phyloP scores from a whole-genome alignment of 1,284 basidiomycete genomes.

The Austroboletus olivaceoglutinosus region DNA sequence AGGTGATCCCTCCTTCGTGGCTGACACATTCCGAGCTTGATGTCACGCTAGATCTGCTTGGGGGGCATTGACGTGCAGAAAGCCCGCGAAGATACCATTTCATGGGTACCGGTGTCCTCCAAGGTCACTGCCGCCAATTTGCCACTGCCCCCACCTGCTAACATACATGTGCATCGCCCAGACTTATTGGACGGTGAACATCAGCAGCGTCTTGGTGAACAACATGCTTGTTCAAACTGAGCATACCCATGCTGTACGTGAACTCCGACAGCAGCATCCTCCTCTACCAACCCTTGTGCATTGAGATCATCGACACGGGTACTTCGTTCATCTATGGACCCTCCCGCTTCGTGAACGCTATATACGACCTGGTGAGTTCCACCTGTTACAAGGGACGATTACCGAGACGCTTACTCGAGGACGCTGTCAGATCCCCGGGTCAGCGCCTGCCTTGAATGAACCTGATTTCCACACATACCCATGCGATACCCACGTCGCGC shows the following conservation, averaged over 20 bases:
- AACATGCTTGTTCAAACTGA: constrained; percentile 15
- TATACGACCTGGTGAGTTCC: constrained; percentile 42
- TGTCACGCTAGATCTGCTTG: constrained; percentile 48
- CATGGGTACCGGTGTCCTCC: constrained; percentile 54
- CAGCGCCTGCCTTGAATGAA: constrained; percentile 40
- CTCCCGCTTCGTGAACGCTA: constrained; percentile 32
- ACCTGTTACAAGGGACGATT: neutral
- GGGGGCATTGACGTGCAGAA: constrained; percentile 57
- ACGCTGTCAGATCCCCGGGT: constrained; percentile 46
- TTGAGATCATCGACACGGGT: constrained; percentile 60
- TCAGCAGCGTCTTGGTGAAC: constrained; percentile 44
- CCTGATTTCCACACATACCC: constrained; percentile 51
- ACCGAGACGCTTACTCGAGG: neutral
- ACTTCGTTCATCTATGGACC: constrained; percentile 59
- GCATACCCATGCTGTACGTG: constrained; percentile 40
- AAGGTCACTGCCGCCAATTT: constrained; percentile 32
- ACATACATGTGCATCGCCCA: constrained; percentile 18
- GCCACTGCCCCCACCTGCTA: neutral
- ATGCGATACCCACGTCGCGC: constrained; percentile 37
- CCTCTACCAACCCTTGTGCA: neutral
- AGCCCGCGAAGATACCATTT: constrained; percentile 38
- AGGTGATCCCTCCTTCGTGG: constrained; percentile 32
- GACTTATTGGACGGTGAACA: constrained; percentile 56
- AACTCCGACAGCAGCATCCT: neutral
- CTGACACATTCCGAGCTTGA: neutral